These are phyloP conservation scores for Xylariaceae sp. DNA, from an alignment of 2,329 filamentous ascomycete genomes.

Conservation along the genomic window DNA sequence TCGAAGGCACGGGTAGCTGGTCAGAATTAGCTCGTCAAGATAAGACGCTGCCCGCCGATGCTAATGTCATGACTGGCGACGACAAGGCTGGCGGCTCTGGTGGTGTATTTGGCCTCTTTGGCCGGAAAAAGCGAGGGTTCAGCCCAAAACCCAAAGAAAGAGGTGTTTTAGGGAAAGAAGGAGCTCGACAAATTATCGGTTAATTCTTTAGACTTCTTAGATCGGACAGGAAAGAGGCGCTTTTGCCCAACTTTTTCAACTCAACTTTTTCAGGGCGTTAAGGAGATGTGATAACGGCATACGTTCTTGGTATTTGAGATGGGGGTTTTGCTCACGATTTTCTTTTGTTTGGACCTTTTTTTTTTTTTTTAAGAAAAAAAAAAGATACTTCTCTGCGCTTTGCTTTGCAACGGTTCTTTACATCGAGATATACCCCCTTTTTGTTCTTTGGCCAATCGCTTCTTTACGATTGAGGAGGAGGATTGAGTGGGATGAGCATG, in stretches of 20 bases:
- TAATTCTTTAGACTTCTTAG: slow-evolving; percentile 33
- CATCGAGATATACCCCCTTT: slow-evolving; percentile 20
- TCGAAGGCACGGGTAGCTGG: slow-evolving; percentile 87
- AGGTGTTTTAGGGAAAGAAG: slow-evolving; percentile 91
- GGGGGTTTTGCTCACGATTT: slow-evolving; percentile 2
- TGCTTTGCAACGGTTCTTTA: slow-evolving; percentile 7
- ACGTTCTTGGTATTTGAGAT: slow-evolving; percentile 1
- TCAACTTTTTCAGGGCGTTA: slow-evolving; percentile 7
- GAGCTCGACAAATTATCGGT: slow-evolving; percentile 75
- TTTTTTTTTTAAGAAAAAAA: slow-evolving; percentile 3
- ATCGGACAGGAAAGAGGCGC: slow-evolving; percentile 3
- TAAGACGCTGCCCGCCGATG: slow-evolving; percentile 65
- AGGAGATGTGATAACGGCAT: slow-evolving; percentile 8
- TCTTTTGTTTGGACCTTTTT: slow-evolving; percentile 1
- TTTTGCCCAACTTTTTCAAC: slow-evolving; percentile 6
- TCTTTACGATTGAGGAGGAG: slow-evolving; percentile 7
- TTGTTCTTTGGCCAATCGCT: neutral
- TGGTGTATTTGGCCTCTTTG: slow-evolving; percentile 86
- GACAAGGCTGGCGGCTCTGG: slow-evolving; percentile 53
- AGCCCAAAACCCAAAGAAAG: slow-evolving; percentile 93
- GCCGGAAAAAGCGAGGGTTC: slow-evolving; percentile 82
- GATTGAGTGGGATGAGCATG: slow-evolving; percentile 8
- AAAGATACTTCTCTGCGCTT: too few relatives aligned
- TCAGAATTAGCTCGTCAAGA: slow-evolving; percentile 83
- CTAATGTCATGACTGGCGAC: slow-evolving; percentile 44